phyloP scores from a whole-genome alignment of 2,329 filamentous ascomycete genomes.

The Cryoendolithus antarcticus region DNA sequence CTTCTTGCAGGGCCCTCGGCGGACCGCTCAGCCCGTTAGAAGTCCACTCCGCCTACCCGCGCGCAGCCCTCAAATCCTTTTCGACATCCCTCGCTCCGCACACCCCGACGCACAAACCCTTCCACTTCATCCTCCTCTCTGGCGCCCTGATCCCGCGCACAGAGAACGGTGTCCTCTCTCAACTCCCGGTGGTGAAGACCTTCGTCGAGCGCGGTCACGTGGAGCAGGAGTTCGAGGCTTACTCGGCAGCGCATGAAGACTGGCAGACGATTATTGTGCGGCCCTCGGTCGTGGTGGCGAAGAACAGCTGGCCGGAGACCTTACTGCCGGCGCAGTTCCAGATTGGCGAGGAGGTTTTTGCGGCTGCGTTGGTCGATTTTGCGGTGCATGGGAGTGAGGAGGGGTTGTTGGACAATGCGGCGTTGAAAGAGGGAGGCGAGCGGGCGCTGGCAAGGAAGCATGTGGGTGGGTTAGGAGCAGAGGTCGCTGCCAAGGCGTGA shows the following conservation, averaged over 20 bases:
- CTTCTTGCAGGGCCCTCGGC: slow-evolving; percentile 15
- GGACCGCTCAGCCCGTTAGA: slow-evolving; percentile 14
- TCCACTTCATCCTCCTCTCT: slow-evolving; percentile 28
- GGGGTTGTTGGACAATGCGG: too few relatives aligned
- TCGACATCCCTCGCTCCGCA: slow-evolving; percentile 10
- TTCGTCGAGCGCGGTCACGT: slow-evolving; percentile 10
- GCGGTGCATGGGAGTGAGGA: slow-evolving; percentile 5
- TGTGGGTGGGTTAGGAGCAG: too few relatives aligned
- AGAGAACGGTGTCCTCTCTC: slow-evolving; percentile 15
- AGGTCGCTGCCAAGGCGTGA: too few relatives aligned
- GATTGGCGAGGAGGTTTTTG: slow-evolving; percentile 13
- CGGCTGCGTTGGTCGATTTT: slow-evolving; percentile 10
- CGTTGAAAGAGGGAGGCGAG: too few relatives aligned
- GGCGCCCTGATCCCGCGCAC: slow-evolving; percentile 23
- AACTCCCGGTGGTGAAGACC: not conserved
- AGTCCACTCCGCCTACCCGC: slow-evolving; percentile 24
- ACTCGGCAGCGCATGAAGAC: slow-evolving; percentile 11
- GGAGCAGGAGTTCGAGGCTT: slow-evolving; percentile 16
- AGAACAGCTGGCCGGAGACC: slow-evolving; percentile 4
- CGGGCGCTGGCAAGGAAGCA: too few relatives aligned
- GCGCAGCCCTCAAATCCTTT: slow-evolving; percentile 23
- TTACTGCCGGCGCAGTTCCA: slow-evolving; percentile 6
- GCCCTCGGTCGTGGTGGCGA: slow-evolving; percentile 12
- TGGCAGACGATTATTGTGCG: slow-evolving; percentile 17
- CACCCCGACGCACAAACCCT: slow-evolving; percentile 16